Evolutionary conservation across 1,284 basidiomycete genomes (phyloP), one percentile per base, ranked within the genome.

Genomic region (Leccinum proliferum): DNA sequence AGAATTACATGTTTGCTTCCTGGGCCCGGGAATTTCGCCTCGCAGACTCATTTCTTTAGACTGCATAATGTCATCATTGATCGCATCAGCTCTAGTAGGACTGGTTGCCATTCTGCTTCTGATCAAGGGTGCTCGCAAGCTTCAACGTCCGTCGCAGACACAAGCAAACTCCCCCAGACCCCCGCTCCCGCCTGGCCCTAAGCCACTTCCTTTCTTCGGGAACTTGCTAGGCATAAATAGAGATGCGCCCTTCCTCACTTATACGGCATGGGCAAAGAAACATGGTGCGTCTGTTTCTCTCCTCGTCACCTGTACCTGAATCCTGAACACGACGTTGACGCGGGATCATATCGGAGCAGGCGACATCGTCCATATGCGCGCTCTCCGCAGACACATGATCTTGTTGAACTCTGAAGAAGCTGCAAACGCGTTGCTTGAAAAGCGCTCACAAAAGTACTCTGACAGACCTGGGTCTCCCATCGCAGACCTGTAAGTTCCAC

Each of bases 41-140:
- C n/a, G 18, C 18, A 21, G 18, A 21, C 18, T 21, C 18, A 21
- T 21, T 25, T 25, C 25, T 25, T 25, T 25, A 25, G 25, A 4
- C 25, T 32, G 8, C 32, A 32, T 32, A 8, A 7, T 8, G 8
- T 2, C 32, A 32, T 32, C 32, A 32, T 32, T 64, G 62, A 39
- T 58, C 5, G 5, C 60, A 14, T 4, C 39, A 21, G 46, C 46
- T 10, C 14, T 69, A 1, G 57, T 68, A 12, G 59, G 21, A 21
- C 39, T 67, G 2, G 37, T 15, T 11, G 53, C 7, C 8, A 57
- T 66, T 12, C 21, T 69, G 6, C 39, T 70, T 4, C 46, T 37
- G 6, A 48, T 67, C 37, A 12, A 50, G 32, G 53, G 39, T 18
- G 15, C 21, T 15, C 55, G 61, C 46, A 70, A 32, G 21, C 18